Percentiles rank a stretch among this genome's conserved stretches.
Evolutionary conservation across 1,284 basidiomycete genomes (phyloP).

Genomic region (Xanthoconium separans): DNA sequence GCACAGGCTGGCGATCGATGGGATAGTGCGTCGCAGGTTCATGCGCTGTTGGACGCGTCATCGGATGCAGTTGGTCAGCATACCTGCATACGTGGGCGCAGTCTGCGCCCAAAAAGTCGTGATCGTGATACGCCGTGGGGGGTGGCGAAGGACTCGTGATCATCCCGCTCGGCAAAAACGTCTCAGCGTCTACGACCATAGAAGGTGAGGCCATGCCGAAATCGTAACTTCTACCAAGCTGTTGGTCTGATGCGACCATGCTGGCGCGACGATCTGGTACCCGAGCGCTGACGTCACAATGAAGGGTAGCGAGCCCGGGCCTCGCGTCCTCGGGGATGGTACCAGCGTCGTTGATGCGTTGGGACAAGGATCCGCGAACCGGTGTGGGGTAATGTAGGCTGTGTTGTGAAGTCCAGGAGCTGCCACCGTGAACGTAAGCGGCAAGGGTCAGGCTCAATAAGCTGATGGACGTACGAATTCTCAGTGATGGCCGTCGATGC

Average conservation of each 20-base stretch:
- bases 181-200: constrained; percentile 14
- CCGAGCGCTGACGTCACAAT: constrained; percentile 27
- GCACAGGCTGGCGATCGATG: constrained; percentile 24
- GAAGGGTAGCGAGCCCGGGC: constrained; percentile 13
- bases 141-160: constrained; percentile 25
- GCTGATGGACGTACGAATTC: constrained; percentile 24
- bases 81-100: constrained; percentile 15
- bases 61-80: constrained; percentile 14
- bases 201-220: constrained; percentile 16
- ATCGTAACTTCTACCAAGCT: constrained; percentile 8
- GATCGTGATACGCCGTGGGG: constrained; percentile 26
- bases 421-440: constrained; percentile 30
- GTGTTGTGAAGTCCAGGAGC: constrained; percentile 26
- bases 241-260: constrained; percentile 16
- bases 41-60: constrained; percentile 17
- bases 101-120: constrained; percentile 21
- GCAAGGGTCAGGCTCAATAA: constrained; percentile 6
- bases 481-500: constrained; percentile 27
- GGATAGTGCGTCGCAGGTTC: constrained; percentile 13
- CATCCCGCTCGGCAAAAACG: constrained; percentile 16
- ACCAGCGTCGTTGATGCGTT: constrained; percentile 9
- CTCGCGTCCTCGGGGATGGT: constrained; percentile 30
- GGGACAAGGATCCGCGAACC: constrained; percentile 21
- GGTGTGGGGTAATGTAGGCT: constrained; percentile 26
- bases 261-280: constrained; percentile 17